phyloP scores from a whole-genome alignment of 2,329 filamentous ascomycete genomes.

The Colletotrichum sp. region DNA sequence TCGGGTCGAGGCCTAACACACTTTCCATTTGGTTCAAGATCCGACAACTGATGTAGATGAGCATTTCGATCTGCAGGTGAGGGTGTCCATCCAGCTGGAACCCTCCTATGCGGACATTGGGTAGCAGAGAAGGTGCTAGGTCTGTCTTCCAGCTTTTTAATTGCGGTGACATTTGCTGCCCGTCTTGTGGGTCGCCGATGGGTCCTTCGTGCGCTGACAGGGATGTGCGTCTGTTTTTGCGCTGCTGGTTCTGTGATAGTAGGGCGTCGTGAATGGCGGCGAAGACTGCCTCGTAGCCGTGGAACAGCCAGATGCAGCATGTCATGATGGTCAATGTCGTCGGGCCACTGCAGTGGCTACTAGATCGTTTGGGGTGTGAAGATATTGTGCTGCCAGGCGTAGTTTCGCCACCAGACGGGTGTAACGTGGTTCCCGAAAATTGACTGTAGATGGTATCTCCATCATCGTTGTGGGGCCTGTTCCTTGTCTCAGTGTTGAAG shows the following conservation, averaged over 20 bases:
- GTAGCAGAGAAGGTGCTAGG: not conserved
- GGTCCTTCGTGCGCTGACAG: fast-evolving
- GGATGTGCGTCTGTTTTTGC: fast-evolving
- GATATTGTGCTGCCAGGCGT: not conserved
- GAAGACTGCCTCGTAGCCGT: not conserved
- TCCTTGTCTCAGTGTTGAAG: not conserved
- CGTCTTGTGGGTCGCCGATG: not conserved
- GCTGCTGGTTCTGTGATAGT: not conserved
- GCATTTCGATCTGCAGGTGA: not conserved
- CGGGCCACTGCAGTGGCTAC: not conserved
- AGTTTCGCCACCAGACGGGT: not conserved
- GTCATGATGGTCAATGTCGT: not conserved
- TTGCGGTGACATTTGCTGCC: not conserved
- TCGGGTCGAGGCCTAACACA: fast-evolving
- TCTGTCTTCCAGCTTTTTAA: not conserved
- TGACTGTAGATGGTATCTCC: not conserved
- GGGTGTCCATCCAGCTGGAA: not conserved
- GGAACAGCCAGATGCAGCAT: not conserved
- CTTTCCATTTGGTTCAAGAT: not conserved
- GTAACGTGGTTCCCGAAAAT: not conserved
- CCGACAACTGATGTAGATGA: not conserved
- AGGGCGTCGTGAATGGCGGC: not conserved
- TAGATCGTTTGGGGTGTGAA: not conserved
- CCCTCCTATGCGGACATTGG: not conserved
- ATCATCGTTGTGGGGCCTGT: fast-evolving